Conservation (phyloP, 139 green algal genomes). For the Micractinium sp. region DNA sequence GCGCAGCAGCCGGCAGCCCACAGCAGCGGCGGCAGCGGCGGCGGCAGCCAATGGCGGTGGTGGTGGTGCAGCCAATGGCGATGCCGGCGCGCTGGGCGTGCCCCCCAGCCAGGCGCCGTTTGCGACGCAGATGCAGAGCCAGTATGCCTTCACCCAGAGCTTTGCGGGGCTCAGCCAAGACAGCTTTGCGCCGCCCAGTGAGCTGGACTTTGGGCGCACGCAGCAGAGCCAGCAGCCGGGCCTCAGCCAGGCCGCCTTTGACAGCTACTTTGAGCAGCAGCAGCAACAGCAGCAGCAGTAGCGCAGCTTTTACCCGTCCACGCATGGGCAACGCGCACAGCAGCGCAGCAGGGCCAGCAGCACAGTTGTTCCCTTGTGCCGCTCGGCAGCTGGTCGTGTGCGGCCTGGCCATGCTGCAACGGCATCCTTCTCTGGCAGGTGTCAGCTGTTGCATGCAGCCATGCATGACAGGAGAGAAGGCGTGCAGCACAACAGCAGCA, state of each 20-base stretch:
- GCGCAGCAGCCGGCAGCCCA: neutral
- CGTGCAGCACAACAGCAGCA: no score
- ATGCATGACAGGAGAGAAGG: no score
- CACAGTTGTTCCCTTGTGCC: no score
- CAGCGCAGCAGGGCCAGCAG: no score
- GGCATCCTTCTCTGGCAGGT: no score
- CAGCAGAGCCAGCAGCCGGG: neutral
- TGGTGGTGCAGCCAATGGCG: neutral
- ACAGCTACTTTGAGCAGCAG: conserved; percentile 20
- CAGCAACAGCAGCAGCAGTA: neutral
- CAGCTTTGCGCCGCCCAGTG: conserved; percentile 17
- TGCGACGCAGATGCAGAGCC: conserved; percentile 1
- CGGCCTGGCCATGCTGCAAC: no score
- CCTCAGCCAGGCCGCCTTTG: neutral
- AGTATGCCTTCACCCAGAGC: conserved; percentile 36
- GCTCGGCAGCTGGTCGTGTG: no score
- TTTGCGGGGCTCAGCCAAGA: conserved; percentile 39
- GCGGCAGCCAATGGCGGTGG: neutral
- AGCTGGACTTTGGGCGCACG: conserved; percentile 1
- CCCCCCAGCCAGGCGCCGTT: conserved; percentile 10
- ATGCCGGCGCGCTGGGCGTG: no score
- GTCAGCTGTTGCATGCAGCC: no score
- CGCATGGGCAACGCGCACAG: no score
- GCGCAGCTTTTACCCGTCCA: no score
- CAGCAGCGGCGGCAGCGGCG: neutral